Percentiles rank a stretch among this genome's conserved stretches.
These are phyloP conservation scores for Penicillium roqueforti DNA, from an alignment of 495 filamentous ascomycete genomes.

Conservation along the genomic window DNA sequence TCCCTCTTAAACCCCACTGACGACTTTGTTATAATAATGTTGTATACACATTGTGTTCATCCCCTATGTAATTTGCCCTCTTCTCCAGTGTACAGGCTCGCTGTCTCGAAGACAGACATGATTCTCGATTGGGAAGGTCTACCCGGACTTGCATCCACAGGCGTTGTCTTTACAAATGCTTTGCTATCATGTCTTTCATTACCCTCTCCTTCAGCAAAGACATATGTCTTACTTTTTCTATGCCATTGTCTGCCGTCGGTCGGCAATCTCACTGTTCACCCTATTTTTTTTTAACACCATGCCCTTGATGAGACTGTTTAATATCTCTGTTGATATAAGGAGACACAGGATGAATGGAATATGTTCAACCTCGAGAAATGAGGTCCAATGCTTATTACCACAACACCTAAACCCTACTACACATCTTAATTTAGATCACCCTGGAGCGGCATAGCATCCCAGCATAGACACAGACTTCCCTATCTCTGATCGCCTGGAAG, in stretches of 20 bases:
- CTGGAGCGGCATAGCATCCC: neutral
- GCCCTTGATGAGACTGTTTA: neutral
- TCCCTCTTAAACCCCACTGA: conserved; percentile 21
- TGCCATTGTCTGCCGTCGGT: neutral
- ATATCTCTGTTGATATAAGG: neutral
- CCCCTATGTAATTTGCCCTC: conserved; percentile 19
- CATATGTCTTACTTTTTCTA: neutral
- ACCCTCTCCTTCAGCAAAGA: neutral
- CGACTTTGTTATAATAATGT: conserved; percentile 32
- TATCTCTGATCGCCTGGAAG: too few species aligned
- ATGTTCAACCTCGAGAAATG: too few species aligned
- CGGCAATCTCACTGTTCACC: neutral
- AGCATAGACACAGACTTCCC: neutral
- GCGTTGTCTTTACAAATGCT: conserved; percentile 3
- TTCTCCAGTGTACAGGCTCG: neutral
- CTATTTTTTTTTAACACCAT: neutral
- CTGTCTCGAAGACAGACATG: neutral
- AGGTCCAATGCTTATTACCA: too few species aligned
- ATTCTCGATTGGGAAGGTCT: neutral
- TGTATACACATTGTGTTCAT: conserved; percentile 24
- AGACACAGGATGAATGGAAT: neutral
- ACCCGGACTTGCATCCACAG: conserved; percentile 3
- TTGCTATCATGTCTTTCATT: neutral
- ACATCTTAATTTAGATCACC: neutral
- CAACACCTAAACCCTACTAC: neutral